These are phyloP conservation scores for Solanum hybrid DNA, from an alignment of 305 asterid species.

Conservation along the genomic window DNA sequence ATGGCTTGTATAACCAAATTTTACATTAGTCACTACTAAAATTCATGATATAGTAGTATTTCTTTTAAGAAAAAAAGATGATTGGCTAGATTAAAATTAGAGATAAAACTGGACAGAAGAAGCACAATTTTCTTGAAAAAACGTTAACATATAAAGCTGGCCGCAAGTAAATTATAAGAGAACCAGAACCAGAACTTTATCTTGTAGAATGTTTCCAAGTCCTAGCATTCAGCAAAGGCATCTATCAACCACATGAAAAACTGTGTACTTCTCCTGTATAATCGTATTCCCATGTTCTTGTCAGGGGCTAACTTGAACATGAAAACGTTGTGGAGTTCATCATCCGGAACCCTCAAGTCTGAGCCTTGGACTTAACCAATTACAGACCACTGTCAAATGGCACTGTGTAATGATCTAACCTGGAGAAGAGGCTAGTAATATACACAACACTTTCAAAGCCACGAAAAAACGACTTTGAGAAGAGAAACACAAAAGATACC, in stretches of 20 bases:
- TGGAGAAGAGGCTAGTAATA: constrained; percentile 16
- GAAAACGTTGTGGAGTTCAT: not conserved
- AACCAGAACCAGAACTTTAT: not conserved
- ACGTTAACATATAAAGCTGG: not conserved
- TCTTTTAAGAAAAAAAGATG: not conserved
- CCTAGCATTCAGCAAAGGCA: not conserved
- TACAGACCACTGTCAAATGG: constrained; percentile 84
- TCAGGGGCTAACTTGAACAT: not conserved
- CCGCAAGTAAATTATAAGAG: not conserved
- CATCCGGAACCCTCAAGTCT: constrained; percentile 33
- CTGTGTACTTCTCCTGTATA: not conserved
- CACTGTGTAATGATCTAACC: constrained; percentile 89
- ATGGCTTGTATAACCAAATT: not conserved
- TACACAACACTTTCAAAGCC: not conserved
- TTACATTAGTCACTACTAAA: not conserved
- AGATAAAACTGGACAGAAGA: not conserved
- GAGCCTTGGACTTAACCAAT: constrained; percentile 49
- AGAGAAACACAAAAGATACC: constrained; percentile 30
- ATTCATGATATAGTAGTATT: not conserved
- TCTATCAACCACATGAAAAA: not conserved
- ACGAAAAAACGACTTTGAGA: not conserved
- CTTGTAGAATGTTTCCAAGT: not conserved
- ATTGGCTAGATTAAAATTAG: not conserved
- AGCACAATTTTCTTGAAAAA: not conserved
- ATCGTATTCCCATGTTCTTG: not conserved